Conservation (phyloP, 1,284 basidiomycete species). For the Coniophora puteana region DNA sequence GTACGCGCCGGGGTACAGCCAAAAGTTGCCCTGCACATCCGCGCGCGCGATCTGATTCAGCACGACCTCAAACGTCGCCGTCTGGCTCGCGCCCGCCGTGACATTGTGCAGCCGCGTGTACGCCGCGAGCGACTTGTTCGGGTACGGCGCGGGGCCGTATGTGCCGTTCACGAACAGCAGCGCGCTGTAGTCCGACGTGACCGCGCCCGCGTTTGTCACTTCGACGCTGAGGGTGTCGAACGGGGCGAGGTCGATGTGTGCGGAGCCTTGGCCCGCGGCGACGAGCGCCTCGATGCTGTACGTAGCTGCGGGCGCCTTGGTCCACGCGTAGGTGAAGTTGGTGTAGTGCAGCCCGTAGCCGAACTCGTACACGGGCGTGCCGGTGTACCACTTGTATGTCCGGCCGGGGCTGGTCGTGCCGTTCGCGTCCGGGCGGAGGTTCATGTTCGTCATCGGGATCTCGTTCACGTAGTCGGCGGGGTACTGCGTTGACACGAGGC, state of each 20-base stretch:
- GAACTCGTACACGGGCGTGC: constrained; percentile 45
- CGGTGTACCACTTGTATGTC: constrained; percentile 56
- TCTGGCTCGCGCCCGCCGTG: constrained; percentile 30
- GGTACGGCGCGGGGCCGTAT: constrained; percentile 46
- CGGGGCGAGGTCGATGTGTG: constrained; percentile 38
- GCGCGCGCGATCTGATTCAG: constrained; percentile 48
- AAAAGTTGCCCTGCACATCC: constrained; percentile 43
- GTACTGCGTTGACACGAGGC: constrained; percentile 51
- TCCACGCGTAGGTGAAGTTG: constrained; percentile 41
- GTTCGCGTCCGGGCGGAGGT: constrained; percentile 41
- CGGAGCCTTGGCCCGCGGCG: constrained; percentile 15
- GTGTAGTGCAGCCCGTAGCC: constrained; percentile 53
- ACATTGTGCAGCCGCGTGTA: constrained; percentile 46
- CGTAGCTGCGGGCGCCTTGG: constrained; percentile 23
- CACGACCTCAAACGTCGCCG: constrained; percentile 40
- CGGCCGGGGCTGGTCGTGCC: constrained; percentile 50
- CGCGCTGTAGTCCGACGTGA: constrained; percentile 53
- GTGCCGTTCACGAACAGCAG: constrained; percentile 47
- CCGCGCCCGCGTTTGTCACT: constrained; percentile 44
- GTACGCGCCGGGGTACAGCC: constrained; percentile 46
- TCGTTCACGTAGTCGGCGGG: constrained; percentile 43
- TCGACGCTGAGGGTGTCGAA: constrained; percentile 46
- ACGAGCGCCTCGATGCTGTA: constrained; percentile 42
- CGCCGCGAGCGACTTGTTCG: constrained; percentile 47
- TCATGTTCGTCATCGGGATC: constrained; percentile 57